Conservation (phyloP, 1,284 basidiomycete genomes). For the Irpex sp. region DNA sequence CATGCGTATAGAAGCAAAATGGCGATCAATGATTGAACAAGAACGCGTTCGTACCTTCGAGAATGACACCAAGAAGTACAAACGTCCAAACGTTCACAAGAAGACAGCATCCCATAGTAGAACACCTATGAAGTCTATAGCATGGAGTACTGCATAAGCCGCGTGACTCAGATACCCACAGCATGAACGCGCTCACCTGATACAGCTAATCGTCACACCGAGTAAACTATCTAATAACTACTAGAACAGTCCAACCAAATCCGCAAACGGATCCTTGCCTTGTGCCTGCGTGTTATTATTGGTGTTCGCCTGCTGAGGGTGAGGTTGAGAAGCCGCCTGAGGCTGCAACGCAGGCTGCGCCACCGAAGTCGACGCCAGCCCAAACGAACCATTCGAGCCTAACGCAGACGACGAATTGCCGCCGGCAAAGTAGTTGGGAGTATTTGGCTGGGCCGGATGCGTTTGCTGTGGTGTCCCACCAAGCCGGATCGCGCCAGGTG, state of each 20-base stretch:
- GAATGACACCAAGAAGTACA: not conserved
- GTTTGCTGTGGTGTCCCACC: constrained; percentile 14
- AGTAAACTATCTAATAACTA: not conserved
- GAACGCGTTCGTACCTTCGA: not conserved
- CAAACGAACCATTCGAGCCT: constrained; percentile 2
- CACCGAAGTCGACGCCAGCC: not conserved
- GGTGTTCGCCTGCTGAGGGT: constrained; percentile 16
- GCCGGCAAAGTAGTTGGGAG: not conserved
- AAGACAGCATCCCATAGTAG: not conserved
- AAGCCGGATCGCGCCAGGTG: constrained; percentile 3
- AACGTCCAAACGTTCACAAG: not conserved
- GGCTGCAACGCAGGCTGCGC: not conserved
- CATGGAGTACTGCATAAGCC: not conserved
- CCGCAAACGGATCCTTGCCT: constrained; percentile 76
- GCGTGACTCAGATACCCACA: not conserved
- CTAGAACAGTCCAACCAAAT: constrained; percentile 71
- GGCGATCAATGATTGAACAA: not conserved
- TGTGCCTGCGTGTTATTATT: constrained; percentile 28
- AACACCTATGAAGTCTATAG: not conserved
- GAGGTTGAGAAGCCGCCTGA: constrained; percentile 9
- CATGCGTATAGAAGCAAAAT: not conserved
- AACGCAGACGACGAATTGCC: not conserved
- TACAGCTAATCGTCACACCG: not conserved
- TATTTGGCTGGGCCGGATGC: not conserved
- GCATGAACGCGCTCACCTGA: not conserved